Evolutionary conservation across 108 stramenopile species (phyloP).

Genomic region (Pseudonitzschia delicatissima): DNA sequence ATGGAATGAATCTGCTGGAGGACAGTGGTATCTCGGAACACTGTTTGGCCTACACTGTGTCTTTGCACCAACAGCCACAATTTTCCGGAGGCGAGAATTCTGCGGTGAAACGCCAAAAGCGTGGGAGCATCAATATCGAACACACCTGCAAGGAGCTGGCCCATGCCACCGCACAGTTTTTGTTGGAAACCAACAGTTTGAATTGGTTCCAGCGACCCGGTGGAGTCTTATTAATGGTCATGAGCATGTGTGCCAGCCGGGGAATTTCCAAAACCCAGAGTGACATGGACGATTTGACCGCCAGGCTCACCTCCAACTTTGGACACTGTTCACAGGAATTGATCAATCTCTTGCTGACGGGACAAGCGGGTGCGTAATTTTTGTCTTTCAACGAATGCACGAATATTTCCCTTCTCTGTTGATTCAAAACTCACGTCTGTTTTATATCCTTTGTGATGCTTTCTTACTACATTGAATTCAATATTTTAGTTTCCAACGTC

Average conservation of each 20-base stretch:
- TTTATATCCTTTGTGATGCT: too few species aligned
- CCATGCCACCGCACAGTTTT: constrained; percentile 26
- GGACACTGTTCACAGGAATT: constrained; percentile 90
- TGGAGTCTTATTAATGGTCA: constrained; percentile 75
- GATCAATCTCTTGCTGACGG: constrained; percentile 79
- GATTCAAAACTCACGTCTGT: not conserved
- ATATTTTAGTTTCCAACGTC: constrained; percentile 58
- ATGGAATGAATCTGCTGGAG: constrained; percentile 19
- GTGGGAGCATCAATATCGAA: constrained; percentile 4
- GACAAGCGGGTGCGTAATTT: constrained; percentile 49
- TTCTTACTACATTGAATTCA: too few species aligned
- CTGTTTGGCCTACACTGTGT: constrained; percentile 13
- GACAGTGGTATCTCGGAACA: constrained; percentile 22
- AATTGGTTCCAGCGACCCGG: constrained; percentile 54
- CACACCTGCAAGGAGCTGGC: constrained; percentile 13
- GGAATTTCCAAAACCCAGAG: constrained; percentile 32
- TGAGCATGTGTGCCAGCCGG: constrained; percentile 61
- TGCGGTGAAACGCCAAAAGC: constrained; percentile 9
- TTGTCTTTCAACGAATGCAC: not conserved
- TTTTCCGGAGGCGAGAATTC: not conserved
- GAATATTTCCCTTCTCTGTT: not conserved
- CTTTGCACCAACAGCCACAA: constrained; percentile 14
- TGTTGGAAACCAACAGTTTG: constrained; percentile 33
- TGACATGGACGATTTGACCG: constrained; percentile 78
- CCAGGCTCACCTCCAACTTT: constrained; percentile 72